Evolutionary conservation across 108 stramenopile species (phyloP).

Genomic region (Stephanodiscus triporus): DNA sequence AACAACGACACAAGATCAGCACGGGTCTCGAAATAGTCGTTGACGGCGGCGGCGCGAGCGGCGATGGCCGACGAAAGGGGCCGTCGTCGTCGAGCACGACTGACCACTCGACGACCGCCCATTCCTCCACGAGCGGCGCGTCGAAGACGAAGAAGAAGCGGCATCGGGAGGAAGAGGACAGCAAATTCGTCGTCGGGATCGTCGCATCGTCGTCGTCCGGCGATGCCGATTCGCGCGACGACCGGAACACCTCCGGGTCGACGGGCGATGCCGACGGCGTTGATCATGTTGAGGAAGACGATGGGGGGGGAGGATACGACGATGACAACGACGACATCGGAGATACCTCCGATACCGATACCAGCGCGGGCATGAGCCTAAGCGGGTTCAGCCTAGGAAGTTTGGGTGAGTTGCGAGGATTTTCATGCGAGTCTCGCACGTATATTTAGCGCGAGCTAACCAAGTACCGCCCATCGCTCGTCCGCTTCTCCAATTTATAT

Average conservation of each 20-base stretch:
- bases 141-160: not conserved
- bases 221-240: not conserved
- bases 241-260: not conserved
- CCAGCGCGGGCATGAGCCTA: not conserved
- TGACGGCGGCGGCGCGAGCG: not conserved
- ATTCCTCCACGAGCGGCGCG: not conserved
- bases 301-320: not conserved
- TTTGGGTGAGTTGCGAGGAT: not conserved
- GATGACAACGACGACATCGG: not conserved
- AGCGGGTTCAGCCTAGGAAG: not conserved
- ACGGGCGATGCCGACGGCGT: not conserved
- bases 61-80: not conserved
- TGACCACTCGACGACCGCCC: not conserved
- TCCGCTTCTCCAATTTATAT: too few relatives aligned
- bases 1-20: not conserved
- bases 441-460: not conserved
- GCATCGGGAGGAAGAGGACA: not conserved
- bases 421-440: not conserved
- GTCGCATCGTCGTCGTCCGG: not conserved
- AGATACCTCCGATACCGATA: not conserved
- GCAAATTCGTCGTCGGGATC: not conserved
- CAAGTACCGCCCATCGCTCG: not conserved
- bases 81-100: not conserved
- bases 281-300: not conserved
- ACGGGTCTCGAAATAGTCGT: too few relatives aligned